Percentiles rank a stretch among this genome's conserved stretches.
Conservation (phyloP, 768 basidiomycete genomes). For the Leccinellum luteum region DNA sequence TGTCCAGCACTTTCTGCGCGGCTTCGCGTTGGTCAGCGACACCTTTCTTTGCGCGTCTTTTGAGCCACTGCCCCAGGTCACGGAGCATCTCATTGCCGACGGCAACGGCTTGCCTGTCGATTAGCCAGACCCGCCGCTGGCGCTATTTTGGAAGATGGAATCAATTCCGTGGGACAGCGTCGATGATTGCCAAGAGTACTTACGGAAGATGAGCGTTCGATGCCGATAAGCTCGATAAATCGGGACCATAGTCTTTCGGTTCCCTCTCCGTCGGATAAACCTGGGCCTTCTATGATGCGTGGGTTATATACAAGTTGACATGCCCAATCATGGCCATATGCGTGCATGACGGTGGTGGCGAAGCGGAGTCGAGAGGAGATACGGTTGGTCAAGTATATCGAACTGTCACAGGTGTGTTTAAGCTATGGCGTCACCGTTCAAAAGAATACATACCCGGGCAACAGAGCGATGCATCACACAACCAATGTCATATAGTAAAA, state of each 20-base stretch:
- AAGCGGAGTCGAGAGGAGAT: neutral
- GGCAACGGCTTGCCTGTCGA: neutral
- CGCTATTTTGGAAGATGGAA: neutral
- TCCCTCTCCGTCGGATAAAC: constrained; percentile 22
- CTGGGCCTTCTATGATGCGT: neutral
- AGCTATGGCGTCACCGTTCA: neutral
- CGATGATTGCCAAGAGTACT: too few relatives aligned
- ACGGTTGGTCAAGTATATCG: neutral
- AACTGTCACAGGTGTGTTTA: neutral
- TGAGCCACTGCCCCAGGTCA: neutral
- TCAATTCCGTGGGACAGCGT: neutral
- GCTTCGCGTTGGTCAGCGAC: neutral
- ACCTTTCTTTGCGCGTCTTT: neutral
- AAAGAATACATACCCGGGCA: too few relatives aligned
- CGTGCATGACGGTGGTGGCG: too few relatives aligned
- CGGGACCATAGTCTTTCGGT: constrained; percentile 15
- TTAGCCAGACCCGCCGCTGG: neutral
- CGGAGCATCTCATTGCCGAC: neutral
- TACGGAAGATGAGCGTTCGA: neutral
- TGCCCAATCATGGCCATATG: too few relatives aligned
- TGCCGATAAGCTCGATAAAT: neutral
- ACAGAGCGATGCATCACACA: constrained; percentile 9
- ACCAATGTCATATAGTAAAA: constrained; percentile 31
- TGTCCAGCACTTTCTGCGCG: neutral
- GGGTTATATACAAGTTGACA: neutral